These are phyloP conservation scores for Dactylellina sp. DNA, from an alignment of 2,329 filamentous ascomycete genomes.

Conservation along the genomic window DNA sequence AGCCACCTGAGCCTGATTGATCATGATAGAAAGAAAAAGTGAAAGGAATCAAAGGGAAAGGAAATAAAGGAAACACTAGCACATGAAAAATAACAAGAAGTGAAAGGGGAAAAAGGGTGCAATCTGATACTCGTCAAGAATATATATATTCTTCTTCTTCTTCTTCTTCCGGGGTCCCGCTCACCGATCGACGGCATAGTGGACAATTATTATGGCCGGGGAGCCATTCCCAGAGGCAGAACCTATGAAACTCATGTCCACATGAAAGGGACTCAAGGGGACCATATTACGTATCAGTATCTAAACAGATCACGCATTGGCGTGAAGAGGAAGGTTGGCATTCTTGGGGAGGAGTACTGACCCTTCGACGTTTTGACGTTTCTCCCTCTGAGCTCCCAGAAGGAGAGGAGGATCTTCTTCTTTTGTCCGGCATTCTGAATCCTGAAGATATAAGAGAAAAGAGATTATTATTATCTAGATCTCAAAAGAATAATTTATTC, in stretches of 20 bases:
- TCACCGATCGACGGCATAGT: conserved; percentile 4
- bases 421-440: conserved; percentile 8
- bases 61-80: conserved; percentile 1
- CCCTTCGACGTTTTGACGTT: not conserved
- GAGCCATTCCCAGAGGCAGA: conserved; percentile 1
- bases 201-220: not conserved
- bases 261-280: conserved; percentile 5
- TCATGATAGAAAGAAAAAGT: not conserved
- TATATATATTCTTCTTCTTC: conserved; percentile 16
- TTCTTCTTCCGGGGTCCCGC: not conserved
- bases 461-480: not conserved
- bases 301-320: conserved; percentile 9
- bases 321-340: not conserved
- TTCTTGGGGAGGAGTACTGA: conserved; percentile 8
- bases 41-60: not conserved
- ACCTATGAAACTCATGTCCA: conserved; percentile 16
- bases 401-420: conserved; percentile 13
- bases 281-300: not conserved
- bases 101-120: not conserved
- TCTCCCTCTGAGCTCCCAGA: not conserved
- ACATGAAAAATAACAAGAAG: not conserved
- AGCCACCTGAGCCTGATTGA: not conserved
- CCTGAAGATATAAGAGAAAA: conserved; percentile 2
- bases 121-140: conserved; percentile 10
- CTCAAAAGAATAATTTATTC: conserved; percentile 1